phyloP scores from a whole-genome alignment of 257 asterid genomes.

The Perilla frutescens region DNA sequence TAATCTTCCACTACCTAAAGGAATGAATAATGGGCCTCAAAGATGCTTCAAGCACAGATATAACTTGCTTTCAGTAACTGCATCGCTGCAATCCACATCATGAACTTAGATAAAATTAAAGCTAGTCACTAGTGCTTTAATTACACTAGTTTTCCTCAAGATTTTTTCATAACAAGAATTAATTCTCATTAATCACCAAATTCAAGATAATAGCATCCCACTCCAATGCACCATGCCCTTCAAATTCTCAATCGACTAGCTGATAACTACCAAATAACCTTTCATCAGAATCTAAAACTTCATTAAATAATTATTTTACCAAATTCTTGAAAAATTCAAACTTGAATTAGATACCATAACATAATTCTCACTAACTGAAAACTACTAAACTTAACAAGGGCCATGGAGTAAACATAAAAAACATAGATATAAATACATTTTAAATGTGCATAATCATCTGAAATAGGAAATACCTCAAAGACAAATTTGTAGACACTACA shows the following conservation, averaged over 20 bases:
- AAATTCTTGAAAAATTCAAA: slow-evolving; percentile 14
- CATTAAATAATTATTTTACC: background rate
- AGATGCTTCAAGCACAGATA: background rate
- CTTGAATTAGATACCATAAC: background rate
- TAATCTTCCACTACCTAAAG: background rate
- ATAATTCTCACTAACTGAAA: slow-evolving; percentile 24
- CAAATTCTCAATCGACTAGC: background rate
- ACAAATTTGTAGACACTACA: slow-evolving; percentile 88
- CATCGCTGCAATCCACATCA: background rate
- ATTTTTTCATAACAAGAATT: background rate
- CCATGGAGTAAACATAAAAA: background rate
- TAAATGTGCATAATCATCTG: slow-evolving; percentile 11
- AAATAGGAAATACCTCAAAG: slow-evolving; percentile 66
- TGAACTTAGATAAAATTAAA: slow-evolving; percentile 4
- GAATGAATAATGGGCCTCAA: background rate
- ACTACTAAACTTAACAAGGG: slow-evolving; percentile 1
- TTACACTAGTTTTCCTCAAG: background rate
- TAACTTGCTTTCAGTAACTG: background rate
- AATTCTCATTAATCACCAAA: background rate
- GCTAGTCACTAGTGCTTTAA: background rate
- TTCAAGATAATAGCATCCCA: background rate
- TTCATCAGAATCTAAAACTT: background rate
- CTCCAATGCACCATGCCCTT: background rate
- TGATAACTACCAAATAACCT: slow-evolving; percentile 6
- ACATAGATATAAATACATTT: background rate